These are phyloP conservation scores for Cupressus sempervirens DNA, from an alignment of 75 land plant genomes.

Conservation along the genomic window DNA sequence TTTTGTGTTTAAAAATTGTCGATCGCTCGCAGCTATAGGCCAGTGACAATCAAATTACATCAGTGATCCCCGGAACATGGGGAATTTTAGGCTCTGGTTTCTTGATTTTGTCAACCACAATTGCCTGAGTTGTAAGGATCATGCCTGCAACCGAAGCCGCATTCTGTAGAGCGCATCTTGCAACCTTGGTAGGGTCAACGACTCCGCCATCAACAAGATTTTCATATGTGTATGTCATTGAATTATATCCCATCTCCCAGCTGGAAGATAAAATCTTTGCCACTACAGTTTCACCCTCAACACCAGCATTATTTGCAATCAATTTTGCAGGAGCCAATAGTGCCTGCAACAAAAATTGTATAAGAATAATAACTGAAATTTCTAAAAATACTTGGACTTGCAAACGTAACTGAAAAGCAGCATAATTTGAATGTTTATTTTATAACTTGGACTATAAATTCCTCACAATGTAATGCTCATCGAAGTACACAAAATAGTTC, in stretches of 20 bases:
- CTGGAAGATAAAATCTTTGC: constrained; percentile 61
- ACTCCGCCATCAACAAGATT: constrained; percentile 71
- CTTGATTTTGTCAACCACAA: constrained; percentile 61
- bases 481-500: constrained; percentile 3
- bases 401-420: not conserved
- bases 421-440: not conserved
- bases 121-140: constrained; percentile 76
- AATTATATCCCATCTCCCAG: constrained; percentile 75
- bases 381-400: not conserved
- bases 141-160: constrained; percentile 93
- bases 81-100: constrained; percentile 44
- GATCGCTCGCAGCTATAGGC: not conserved
- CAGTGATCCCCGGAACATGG: constrained; percentile 57
- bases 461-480: not conserved
- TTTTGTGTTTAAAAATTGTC: not conserved
- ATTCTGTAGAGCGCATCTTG: constrained; percentile 82
- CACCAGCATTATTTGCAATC: constrained; percentile 86
- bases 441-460: not conserved
- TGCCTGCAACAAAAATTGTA: constrained; percentile 49
- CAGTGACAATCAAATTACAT: not conserved
- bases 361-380: not conserved
- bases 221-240: constrained; percentile 73
- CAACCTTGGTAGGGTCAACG: constrained; percentile 76
- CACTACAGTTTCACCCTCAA: constrained; percentile 71
- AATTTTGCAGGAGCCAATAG: constrained; percentile 70